These are phyloP conservation scores for Phaffia tasmanica DNA, from an alignment of 768 basidiomycete species.

Conservation along the genomic window DNA sequence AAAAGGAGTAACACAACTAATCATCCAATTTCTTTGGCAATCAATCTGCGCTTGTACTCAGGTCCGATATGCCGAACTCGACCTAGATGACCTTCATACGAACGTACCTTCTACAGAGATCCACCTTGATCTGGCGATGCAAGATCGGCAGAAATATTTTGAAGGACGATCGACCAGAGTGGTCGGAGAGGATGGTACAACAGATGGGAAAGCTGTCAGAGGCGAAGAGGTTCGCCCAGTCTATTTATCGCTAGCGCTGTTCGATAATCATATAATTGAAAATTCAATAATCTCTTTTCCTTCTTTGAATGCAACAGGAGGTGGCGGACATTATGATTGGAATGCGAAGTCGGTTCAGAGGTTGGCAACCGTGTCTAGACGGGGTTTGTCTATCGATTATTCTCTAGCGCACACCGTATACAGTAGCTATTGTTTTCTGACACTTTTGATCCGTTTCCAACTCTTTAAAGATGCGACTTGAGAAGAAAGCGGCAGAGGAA, in stretches of 20 bases:
- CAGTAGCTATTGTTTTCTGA: background rate
- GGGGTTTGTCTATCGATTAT: constrained; percentile 42
- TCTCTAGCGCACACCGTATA: background rate
- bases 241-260: too few relatives aligned
- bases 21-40: background rate
- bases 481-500: constrained; percentile 55
- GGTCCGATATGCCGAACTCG: constrained; percentile 47
- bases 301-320: constrained; percentile 42
- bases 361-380: constrained; percentile 51
- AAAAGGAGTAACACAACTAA: too few relatives aligned
- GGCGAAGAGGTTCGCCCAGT: constrained; percentile 29
- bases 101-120: constrained; percentile 57
- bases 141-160: constrained; percentile 70
- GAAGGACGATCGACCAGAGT: constrained; percentile 46
- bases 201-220: constrained; percentile 30
- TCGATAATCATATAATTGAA: constrained; percentile 18
- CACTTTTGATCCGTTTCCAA: too few relatives aligned
- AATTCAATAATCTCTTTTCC: constrained; percentile 15
- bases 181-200: constrained; percentile 24
- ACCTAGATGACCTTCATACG: constrained; percentile 73
- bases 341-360: constrained; percentile 44
- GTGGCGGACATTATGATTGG: constrained; percentile 45
- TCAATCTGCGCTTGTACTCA: background rate
- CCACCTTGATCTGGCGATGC: constrained; percentile 58
- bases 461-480: constrained; percentile 51